These are phyloP conservation scores for Fonsecaea erecta DNA, from an alignment of 2,329 filamentous ascomycete species.

Conservation along the genomic window DNA sequence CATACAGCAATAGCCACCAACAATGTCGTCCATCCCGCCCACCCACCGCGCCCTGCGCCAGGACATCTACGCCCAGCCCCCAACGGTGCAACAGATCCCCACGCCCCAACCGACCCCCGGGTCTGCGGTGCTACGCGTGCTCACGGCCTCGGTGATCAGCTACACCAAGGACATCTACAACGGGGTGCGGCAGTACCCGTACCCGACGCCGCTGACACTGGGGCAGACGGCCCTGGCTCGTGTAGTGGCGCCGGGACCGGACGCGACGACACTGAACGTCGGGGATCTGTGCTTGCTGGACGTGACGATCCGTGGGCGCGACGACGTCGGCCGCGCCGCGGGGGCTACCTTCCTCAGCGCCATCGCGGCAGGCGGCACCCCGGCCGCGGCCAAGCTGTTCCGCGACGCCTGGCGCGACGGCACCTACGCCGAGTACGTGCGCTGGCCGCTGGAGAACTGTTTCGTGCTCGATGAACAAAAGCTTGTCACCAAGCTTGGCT, in stretches of 20 bases:
- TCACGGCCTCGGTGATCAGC: conserved; percentile 43
- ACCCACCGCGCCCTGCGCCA: conserved; percentile 28
- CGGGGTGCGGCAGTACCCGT: conserved; percentile 46
- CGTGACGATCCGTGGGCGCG: conserved; percentile 44
- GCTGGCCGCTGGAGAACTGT: conserved; percentile 47
- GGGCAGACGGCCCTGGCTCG: conserved; percentile 46
- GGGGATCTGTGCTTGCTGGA: conserved; percentile 50
- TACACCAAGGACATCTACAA: conserved; percentile 43
- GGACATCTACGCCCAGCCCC: conserved; percentile 20
- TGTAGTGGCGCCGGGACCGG: conserved; percentile 45
- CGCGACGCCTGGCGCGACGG: conserved; percentile 46
- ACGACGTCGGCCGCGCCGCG: conserved; percentile 38
- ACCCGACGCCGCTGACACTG: conserved; percentile 43
- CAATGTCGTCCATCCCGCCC: conserved; percentile 12
- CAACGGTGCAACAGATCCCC: conserved; percentile 16
- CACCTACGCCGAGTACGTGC: conserved; percentile 45
- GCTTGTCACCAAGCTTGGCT: conserved; percentile 42
- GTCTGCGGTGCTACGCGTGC: conserved; percentile 49
- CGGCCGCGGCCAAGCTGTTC: conserved; percentile 42
- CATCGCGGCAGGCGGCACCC: conserved; percentile 39
- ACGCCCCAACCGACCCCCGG: conserved; percentile 44
- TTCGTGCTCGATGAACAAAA: conserved; percentile 43
- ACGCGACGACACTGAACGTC: conserved; percentile 43
- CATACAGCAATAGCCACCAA: background rate
- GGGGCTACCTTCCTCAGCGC: conserved; percentile 26